A percentile compares a stretch with the other conserved stretches of the same genome.
These are phyloP conservation scores for Pythium rishiriense DNA, from an alignment of 352 stramenopile species.

Conservation along the genomic window DNA sequence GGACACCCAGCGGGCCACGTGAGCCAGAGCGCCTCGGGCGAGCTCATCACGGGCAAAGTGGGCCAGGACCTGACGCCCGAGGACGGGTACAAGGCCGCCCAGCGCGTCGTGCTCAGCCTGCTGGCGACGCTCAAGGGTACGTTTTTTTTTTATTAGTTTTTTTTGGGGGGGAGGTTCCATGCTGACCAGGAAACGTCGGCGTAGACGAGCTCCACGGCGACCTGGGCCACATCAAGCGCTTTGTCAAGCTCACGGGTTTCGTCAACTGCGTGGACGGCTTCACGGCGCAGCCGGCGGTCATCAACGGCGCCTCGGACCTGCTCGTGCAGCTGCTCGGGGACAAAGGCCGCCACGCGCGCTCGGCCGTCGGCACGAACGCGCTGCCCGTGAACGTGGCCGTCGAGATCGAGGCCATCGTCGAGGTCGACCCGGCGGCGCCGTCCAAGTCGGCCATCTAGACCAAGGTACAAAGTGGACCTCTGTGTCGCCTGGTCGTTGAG, in stretches of 20 bases:
- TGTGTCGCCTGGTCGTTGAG: background rate
- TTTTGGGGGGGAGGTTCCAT: too few relatives aligned
- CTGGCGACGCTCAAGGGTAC: conserved; percentile 83
- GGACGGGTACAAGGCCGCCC: conserved; percentile 83
- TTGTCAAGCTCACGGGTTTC: conserved; percentile 94
- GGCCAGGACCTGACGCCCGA: conserved; percentile 79
- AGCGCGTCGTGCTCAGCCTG: conserved; percentile 79
- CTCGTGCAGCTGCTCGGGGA: conserved; percentile 77
- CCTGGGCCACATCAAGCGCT: conserved; percentile 83
- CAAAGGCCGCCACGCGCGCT: conserved; percentile 79
- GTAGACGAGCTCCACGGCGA: conserved; percentile 67
- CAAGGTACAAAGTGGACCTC: background rate
- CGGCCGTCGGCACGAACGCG: conserved; percentile 92
- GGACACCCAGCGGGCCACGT: conserved; percentile 57
- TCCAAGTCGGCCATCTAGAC: conserved; percentile 27
- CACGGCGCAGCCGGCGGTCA: conserved; percentile 80
- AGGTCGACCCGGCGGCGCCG: conserved; percentile 62
- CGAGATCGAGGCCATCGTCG: conserved; percentile 94
- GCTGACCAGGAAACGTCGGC: too few relatives aligned
- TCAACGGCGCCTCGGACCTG: conserved; percentile 93
- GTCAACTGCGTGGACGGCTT: conserved; percentile 91
- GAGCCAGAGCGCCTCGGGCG: conserved; percentile 40
- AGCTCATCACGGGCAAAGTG: conserved; percentile 80
- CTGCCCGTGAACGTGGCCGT: conserved; percentile 93
- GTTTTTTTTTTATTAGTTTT: too few relatives aligned